phyloP scores from a whole-genome alignment of 1,284 basidiomycete species.

The Chondrostereum purpureum region DNA sequence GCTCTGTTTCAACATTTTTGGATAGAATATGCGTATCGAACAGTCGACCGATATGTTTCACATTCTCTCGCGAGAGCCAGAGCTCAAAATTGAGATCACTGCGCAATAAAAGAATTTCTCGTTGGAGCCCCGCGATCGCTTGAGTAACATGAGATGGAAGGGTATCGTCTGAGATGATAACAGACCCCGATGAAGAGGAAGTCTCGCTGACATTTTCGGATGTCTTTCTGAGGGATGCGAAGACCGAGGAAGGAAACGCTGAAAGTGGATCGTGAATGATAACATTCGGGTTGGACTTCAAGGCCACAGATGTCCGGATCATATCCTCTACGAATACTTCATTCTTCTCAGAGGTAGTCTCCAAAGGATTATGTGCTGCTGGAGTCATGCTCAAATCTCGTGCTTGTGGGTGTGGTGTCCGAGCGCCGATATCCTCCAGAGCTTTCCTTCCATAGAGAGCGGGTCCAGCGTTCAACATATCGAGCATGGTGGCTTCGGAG shows the following conservation, averaged over 20 bases:
- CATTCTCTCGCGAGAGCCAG: conserved; percentile 73
- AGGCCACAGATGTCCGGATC: conserved; percentile 58
- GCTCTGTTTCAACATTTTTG: conserved; percentile 68
- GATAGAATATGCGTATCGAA: conserved; percentile 63
- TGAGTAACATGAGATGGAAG: conserved; percentile 45
- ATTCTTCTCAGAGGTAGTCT: conserved; percentile 27
- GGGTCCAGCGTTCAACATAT: conserved; percentile 26
- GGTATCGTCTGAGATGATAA: conserved; percentile 17
- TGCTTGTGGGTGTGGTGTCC: background rate
- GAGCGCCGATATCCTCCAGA: no score
- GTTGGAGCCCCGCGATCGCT: conserved; percentile 62
- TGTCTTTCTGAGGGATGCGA: conserved; percentile 20
- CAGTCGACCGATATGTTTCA: conserved; percentile 71
- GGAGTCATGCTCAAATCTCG: background rate
- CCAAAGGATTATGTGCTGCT: conserved; percentile 25
- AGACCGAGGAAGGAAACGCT: conserved; percentile 42
- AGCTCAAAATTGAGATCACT: conserved; percentile 79
- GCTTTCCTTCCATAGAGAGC: no score
- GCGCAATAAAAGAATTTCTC: conserved; percentile 64
- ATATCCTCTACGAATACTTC: conserved; percentile 66
- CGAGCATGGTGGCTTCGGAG: conserved; percentile 67
- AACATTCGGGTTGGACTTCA: conserved; percentile 60
- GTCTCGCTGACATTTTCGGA: background rate
- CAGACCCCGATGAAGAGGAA: conserved; percentile 16
- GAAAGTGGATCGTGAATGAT: conserved; percentile 43